Evolutionary conservation across 2,329 filamentous ascomycete genomes (phyloP), one percentile per base, ranked within the genome.

Genomic region (Elsinoe perseae): DNA sequence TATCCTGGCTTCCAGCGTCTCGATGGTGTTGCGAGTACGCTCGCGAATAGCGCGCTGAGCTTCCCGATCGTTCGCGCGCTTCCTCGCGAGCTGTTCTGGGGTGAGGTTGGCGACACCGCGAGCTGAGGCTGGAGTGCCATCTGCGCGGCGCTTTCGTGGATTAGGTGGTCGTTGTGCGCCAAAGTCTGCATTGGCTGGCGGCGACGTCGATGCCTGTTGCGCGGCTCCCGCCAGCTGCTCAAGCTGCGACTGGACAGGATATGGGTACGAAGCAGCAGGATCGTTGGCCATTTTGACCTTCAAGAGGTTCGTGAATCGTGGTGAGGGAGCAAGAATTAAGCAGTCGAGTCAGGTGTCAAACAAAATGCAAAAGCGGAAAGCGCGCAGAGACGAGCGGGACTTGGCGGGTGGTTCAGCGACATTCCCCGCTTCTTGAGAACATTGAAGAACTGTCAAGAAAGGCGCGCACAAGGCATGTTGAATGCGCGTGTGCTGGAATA

Each of bases 11-110:
- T 93, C 86, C 58, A 93, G 75, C 5, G 72, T 74, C 67, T 92
- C 87, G 63, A 93, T 93, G 69, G 87, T 86, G 57, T 83, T 81
- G 72, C 85, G 89, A 25, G 88, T 93, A 56, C 89, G 82, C 73
- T 92, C 87, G 40, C 89, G 80, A 58, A 95, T 93, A 36, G 87
- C 88, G 50, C 89, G 81, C 69, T 95, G 89, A 27, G 89, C 89
- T 70, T 95, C 88, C 57, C 89, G 84, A 68, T 95, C 89, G 80
- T 95, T 95, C 65, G 89, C 88, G 61, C 91, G 80, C 76, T 95
- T 96, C 70, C 90, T 87, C 27, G 86, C 88, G 58, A 95, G 80
- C 72, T 95, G 91, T 60, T 91, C 87, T 4, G 89, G 87, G 9
- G 89, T 95, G 67, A 95, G 78, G 65, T 87, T 92, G 61, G 89